Evolutionary conservation across 352 stramenopile genomes (phyloP), one percentile per base, ranked within the genome.

Genomic region (Phytophthora niederhauseri): DNA sequence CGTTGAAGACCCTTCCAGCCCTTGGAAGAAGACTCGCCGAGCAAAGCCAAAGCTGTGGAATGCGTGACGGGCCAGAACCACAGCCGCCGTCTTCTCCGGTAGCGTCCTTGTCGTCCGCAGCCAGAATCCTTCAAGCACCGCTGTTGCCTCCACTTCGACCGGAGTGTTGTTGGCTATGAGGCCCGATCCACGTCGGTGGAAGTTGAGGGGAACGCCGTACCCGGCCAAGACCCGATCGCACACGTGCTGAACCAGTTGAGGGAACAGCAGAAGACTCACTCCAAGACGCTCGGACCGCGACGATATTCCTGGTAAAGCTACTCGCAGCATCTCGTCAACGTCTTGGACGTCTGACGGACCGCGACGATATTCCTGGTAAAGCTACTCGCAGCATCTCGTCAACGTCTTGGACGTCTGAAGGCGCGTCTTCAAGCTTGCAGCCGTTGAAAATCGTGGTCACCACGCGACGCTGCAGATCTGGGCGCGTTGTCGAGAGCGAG

Each of bases 41-140:
- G 70, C 54, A 57, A 85, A 79, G 5, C 51, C 26, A 31, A 84
- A 84, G 24, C 78, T 84, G 19, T 73, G 24, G 12, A 82, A 77
- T 3, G 69, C 49, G 11, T 72, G 53, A 0, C 26, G 31, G 6
- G 73, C 66, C 6, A 73, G 12, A 14, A 85, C 19, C 14, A 85
- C 22, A 2, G 74, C 57, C 2, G 55, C 62, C 2, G 56, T 66
- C 15, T 67, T 26, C 24, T 82, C 73, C 1, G 78, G 76, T 20
- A 76, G 45, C 7, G 38, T 5, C 1, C 57, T 22, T 3, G 72
- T 62, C 14, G 55, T 30, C 24, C 54, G 55, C 12, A 84, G 43
- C 76, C 76, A 84, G 1, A 71, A 57, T 28, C 61, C 59, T 56
- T 63, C 36, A 20, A 63, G 30, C 3, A 11, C 17, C 5, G 22